Percentiles rank a stretch among this genome's conserved stretches.
phyloP scores from a whole-genome alignment of 805 yeast species.

The Kurtzmaniella cleridarum region DNA sequence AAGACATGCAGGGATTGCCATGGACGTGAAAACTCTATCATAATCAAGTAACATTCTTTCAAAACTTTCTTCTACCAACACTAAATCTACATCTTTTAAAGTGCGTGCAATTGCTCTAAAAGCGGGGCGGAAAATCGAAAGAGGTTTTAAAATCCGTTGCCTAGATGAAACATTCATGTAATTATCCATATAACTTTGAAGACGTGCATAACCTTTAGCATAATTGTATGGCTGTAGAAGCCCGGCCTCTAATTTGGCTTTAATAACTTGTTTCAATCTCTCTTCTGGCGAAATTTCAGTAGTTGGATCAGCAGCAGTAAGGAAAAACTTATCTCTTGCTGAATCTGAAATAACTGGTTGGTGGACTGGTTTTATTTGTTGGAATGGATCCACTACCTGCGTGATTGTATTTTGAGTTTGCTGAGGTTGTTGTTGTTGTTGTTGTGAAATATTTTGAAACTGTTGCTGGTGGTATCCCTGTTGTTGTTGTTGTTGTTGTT shows the following conservation, averaged over 20 bases:
- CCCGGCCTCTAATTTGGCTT: constrained; percentile 93
- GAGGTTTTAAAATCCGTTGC: constrained; percentile 79
- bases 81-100: constrained; percentile 83
- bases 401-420: neutral
- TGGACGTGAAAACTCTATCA: constrained; percentile 90
- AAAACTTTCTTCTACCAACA: constrained; percentile 87
- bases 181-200: constrained; percentile 87
- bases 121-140: constrained; percentile 84
- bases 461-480: neutral
- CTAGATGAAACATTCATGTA: constrained; percentile 82
- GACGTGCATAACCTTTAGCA: constrained; percentile 86
- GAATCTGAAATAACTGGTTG: constrained; percentile 57
- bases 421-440: constrained; percentile 1
- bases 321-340: constrained; percentile 86
- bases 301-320: constrained; percentile 96
- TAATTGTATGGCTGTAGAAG: constrained; percentile 87
- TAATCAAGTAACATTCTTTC: constrained; percentile 91
- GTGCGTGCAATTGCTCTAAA: constrained; percentile 90
- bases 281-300: constrained; percentile 93
- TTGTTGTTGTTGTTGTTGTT: constrained; percentile 1
- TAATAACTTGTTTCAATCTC: constrained; percentile 84
- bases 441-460: constrained; percentile 2
- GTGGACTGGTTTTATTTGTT: constrained; percentile 9
- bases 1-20: constrained; percentile 96
- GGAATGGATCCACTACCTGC: no score